Percentiles rank a stretch among this genome's conserved stretches.
phyloP scores from a whole-genome alignment of 352 stramenopile species.

The Phytophthora chlamydospora region DNA sequence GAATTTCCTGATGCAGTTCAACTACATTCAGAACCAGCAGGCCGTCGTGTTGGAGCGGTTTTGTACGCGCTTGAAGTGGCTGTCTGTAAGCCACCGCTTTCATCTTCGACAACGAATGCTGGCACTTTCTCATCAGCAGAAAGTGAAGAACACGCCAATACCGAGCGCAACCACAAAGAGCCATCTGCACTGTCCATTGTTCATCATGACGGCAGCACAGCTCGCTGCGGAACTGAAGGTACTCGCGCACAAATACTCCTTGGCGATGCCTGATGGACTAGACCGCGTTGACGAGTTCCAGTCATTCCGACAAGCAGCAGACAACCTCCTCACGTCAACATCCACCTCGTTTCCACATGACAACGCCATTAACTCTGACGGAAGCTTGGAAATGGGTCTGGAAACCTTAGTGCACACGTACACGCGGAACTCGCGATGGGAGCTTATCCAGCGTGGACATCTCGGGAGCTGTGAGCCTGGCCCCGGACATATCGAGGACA shows the following conservation, averaged over 20 bases:
- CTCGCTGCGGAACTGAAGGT: constrained; percentile 40
- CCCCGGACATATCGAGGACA: constrained; percentile 1
- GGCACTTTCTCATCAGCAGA: constrained; percentile 46
- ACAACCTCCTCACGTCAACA: constrained; percentile 12
- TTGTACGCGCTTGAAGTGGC: constrained; percentile 46
- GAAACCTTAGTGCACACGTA: constrained; percentile 20
- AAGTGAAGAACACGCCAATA: constrained; percentile 30
- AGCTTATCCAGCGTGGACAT: constrained; percentile 34
- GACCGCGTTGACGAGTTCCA: constrained; percentile 9
- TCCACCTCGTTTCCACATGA: constrained; percentile 10
- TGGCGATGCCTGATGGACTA: constrained; percentile 16
- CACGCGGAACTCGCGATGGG: constrained; percentile 28
- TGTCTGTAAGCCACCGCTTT: constrained; percentile 57
- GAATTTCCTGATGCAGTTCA: constrained; percentile 43
- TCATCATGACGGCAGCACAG: constrained; percentile 35
- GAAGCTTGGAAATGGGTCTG: constrained; percentile 18
- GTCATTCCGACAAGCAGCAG: constrained; percentile 11
- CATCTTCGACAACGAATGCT: constrained; percentile 63
- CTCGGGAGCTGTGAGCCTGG: constrained; percentile 21
- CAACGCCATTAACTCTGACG: constrained; percentile 9
- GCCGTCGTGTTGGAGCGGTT: constrained; percentile 44
- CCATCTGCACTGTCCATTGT: constrained; percentile 50
- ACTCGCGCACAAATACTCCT: constrained; percentile 26
- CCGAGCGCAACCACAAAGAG: constrained; percentile 2
- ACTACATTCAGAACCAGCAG: constrained; percentile 29